Base-by-base conservation (phyloP, 257 asterid species). In the Solanum pimpinellifolium region DNA sequence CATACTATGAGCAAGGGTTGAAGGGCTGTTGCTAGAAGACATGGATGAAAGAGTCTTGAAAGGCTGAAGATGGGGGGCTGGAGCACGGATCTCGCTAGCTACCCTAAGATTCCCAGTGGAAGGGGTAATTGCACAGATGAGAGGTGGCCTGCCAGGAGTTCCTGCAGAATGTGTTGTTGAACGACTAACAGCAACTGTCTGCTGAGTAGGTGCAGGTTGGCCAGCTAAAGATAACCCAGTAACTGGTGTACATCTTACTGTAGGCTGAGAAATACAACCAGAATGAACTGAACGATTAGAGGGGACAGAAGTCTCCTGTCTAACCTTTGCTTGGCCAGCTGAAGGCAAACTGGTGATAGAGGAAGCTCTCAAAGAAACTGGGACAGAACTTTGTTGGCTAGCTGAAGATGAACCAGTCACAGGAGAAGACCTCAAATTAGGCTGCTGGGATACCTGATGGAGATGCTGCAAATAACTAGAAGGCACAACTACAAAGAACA, bases 121-220 rank as follows among this genome's bases (percentile, higher is more conserved):
- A 87, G 92, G 94, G 59, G 92, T 90, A 47, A 94, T 86, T 87
- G 94, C 88, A 81, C 91, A 74, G 72, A 96, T 93, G 89, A 85
- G 87, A 16, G 93, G 98, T 7, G 98, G 97, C 78, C 96, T 91
- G 75, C 93, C 41, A 35, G 91, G 87, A 49, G 87, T 21, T 83
- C 90, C 88, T n/a, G 95, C 84, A 85, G 69, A 85, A 83, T 52
- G 93, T 77, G 93, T 88, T 47, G 92, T 44, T 46, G 92, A 33
- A 75, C 56, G 91, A 33, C 85, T 92, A 87, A 86, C 89, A 73
- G 88, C 35, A 14, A 91, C 83, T 77, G 66, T 88, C 62, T 74
- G 91, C 84, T 89, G 95, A 88, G 39, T 80, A 29, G 87, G n/a
- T 15, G 78, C 62, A 39, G 90, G 86, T 86, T 86, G 88, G 88